Percentiles rank a stretch among this genome's conserved stretches.
phyloP scores from a whole-genome alignment of 2,329 filamentous ascomycete species.

The Trichoderma asperellum region DNA sequence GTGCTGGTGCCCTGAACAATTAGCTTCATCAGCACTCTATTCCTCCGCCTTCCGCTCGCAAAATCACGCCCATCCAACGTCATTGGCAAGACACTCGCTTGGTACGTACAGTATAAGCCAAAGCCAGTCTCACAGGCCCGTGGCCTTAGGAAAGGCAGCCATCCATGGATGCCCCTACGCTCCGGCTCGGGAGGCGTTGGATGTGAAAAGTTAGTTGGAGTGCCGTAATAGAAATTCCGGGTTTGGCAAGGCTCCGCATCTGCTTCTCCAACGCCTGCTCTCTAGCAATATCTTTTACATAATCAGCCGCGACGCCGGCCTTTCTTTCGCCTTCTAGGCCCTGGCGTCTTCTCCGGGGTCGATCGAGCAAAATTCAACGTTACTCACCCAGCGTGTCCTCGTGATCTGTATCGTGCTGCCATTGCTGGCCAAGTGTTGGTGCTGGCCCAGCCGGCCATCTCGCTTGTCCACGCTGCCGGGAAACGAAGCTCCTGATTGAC shows the following conservation, averaged over 20 bases:
- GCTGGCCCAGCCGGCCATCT: slow-evolving; percentile 4
- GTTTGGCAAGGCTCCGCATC: slow-evolving; percentile 24
- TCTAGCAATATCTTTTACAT: slow-evolving; percentile 17
- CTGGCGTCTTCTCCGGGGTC: not conserved
- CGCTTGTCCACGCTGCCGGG: slow-evolving; percentile 22
- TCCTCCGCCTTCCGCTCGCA: not conserved
- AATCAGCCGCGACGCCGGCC: not conserved
- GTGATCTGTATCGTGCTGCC: slow-evolving; percentile 12
- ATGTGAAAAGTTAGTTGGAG: slow-evolving; percentile 13
- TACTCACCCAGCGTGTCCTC: slow-evolving; percentile 23
- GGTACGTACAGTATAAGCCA: not conserved
- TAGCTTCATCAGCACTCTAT: slow-evolving; percentile 20
- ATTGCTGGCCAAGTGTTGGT: not conserved
- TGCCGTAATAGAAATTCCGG: slow-evolving; percentile 30
- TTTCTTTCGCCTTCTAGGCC: slow-evolving; percentile 21
- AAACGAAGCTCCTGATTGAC: slow-evolving; percentile 25
- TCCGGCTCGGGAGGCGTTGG: slow-evolving; percentile 25
- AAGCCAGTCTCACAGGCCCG: not conserved
- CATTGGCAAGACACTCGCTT: not conserved
- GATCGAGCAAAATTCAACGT: slow-evolving; percentile 15
- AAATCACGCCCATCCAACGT: not conserved
- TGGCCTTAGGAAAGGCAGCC: not conserved
- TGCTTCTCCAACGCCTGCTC: slow-evolving; percentile 8
- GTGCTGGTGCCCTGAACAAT: not conserved
- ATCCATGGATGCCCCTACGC: not conserved